Percentiles rank a stretch among this genome's conserved stretches.
These are phyloP conservation scores for Scedosporium aurantiacum DNA, from an alignment of 2,329 filamentous ascomycete genomes.

Conservation along the genomic window DNA sequence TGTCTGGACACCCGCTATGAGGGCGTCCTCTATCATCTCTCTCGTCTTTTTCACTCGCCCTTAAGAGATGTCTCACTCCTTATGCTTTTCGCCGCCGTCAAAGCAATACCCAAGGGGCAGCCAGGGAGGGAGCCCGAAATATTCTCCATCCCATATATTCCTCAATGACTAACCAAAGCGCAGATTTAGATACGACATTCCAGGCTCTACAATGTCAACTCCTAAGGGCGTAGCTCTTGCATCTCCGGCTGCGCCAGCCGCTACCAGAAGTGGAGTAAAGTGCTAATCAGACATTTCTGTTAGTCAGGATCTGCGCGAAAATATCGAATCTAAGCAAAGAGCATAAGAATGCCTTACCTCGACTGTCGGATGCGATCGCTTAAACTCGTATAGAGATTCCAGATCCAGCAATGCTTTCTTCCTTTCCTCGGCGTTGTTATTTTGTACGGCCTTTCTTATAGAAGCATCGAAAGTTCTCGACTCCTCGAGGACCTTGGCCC, in stretches of 20 bases:
- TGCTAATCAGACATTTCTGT: neutral
- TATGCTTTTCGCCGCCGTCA: no score
- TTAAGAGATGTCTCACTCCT: no score
- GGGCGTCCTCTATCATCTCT: no score
- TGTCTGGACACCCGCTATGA: no score
- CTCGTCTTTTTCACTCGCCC: no score
- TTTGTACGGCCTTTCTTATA: neutral
- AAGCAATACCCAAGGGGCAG: no score
- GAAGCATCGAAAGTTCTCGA: neutral
- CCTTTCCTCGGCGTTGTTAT: neutral
- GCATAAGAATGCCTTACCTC: neutral
- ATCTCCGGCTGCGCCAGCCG: neutral
- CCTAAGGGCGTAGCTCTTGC: neutral
- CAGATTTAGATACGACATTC: conserved; percentile 3
- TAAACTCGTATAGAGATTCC: neutral
- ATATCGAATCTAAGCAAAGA: neutral
- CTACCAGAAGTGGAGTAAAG: neutral
- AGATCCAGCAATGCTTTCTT: neutral
- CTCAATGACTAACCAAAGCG: neutral
- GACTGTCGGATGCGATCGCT: neutral
- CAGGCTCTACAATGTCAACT: neutral
- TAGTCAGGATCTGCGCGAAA: neutral
- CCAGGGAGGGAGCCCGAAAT: no score
- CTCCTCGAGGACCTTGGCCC: conserved; percentile 1
- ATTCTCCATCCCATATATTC: no score